Percentiles rank a stretch among this genome's conserved stretches.
These are phyloP conservation scores for grape (Vitis vinifera) DNA, from an alignment of 164 flowering plant species.

Conservation along the genomic window DNA sequence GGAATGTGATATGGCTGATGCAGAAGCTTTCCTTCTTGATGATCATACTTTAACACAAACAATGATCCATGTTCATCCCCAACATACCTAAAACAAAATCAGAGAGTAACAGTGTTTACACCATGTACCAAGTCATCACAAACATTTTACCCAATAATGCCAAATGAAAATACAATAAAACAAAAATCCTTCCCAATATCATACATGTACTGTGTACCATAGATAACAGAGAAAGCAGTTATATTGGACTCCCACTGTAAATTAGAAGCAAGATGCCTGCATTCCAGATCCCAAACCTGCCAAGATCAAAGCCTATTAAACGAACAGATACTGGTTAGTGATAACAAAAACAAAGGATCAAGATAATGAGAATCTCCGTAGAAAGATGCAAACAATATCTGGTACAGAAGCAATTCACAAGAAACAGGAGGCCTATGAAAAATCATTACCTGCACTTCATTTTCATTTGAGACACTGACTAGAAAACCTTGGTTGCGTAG, in stretches of 20 bases:
- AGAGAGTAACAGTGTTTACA: conserved; percentile 9
- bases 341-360: background rate
- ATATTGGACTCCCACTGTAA: conserved; percentile 81
- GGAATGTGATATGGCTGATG: conserved; percentile 62
- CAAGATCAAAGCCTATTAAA: conserved; percentile 15
- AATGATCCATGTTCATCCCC: conserved; percentile 84
- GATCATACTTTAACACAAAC: conserved; percentile 66
- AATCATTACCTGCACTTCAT: conserved; percentile 73
- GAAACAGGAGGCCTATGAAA: conserved; percentile 1
- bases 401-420: background rate
- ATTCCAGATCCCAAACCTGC: conserved; percentile 88
- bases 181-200: conserved; percentile 4
- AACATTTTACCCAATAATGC: conserved; percentile 8
- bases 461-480: conserved; percentile 71
- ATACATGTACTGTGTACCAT: conserved; percentile 78
- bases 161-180: conserved; percentile 1
- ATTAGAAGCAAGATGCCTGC: conserved; percentile 45
- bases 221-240: conserved; percentile 75
- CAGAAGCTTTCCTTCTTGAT: conserved; percentile 50
- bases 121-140: background rate
- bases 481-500: conserved; percentile 84
- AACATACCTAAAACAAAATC: conserved; percentile 49
- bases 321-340: background rate
- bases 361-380: background rate
- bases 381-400: background rate